Evolutionary conservation across 2,329 filamentous ascomycete genomes (phyloP).

Genomic region (Fusarium pseudonygamai): DNA sequence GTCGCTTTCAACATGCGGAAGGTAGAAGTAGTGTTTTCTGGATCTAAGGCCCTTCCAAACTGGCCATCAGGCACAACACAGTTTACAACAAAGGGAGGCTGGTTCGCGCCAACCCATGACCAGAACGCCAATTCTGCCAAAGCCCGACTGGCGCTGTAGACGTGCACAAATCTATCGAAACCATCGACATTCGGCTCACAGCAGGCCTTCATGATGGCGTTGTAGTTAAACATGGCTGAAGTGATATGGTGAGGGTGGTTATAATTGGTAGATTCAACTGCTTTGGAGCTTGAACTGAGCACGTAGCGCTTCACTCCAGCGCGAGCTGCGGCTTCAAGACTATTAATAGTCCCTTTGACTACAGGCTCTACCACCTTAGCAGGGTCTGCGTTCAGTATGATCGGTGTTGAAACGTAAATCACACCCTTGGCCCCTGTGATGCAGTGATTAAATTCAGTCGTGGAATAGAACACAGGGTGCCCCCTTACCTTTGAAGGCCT

Average conservation of each 20-base stretch:
- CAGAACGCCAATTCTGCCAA: not conserved
- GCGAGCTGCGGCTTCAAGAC: not conserved
- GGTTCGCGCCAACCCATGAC: not conserved
- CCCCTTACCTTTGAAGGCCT: not conserved
- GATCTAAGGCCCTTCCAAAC: not conserved
- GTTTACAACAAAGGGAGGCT: not conserved
- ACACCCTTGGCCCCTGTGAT: not conserved
- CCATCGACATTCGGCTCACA: not conserved
- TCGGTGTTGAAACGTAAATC: not conserved
- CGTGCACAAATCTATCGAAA: not conserved
- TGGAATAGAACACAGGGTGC: no score
- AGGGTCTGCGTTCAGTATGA: not conserved
- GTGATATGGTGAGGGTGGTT: not conserved
- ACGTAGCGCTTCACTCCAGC: not conserved
- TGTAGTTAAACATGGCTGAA: not conserved
- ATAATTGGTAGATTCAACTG: not conserved
- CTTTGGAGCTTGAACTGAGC: not conserved
- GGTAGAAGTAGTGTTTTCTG: not conserved
- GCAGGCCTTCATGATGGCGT: not conserved
- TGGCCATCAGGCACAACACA: not conserved
- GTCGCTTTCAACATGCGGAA: not conserved
- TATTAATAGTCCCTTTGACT: not conserved
- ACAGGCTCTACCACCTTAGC: not conserved
- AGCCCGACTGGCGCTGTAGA: not conserved
- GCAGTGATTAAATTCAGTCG: not conserved